Evolutionary conservation across 768 basidiomycete species (phyloP), one percentile per base, ranked within the genome.

Genomic region (Boletus fagicola): DNA sequence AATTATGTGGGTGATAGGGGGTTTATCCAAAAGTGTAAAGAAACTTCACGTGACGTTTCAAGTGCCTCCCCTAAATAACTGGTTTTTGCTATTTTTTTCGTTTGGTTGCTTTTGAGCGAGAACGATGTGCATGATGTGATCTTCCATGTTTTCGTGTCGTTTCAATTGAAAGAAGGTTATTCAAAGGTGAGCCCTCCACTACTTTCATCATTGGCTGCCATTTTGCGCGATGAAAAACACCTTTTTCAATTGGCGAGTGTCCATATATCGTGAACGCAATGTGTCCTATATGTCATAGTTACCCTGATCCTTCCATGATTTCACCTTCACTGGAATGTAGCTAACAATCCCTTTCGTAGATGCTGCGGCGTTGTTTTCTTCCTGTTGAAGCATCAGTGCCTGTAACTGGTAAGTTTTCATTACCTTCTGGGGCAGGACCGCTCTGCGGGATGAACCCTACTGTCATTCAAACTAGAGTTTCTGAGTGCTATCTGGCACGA

Each of bases 401-500:
- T 16, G 28, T 15, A 15, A 15, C 5, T 13, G 35, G 64, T 66
- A 13, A 56, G 67, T 63, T 20, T 10, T 52, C 16, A 35, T 59
- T 40, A 9, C 20, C 22, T 43, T 51, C 49, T 30, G 46, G 48
- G 45, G 46, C 50, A 45, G 60, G 45, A 58, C 64, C 45, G 11
- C 48, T 54, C 49, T 49, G 54, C 51, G 56, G 63, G 85, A 88
- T 86, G 87, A 90, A 76, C 60, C 74, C 33, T 39, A 68, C 78
- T 74, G 76, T 80, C 68, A 63, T 83, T 88, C 88, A 92, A 92
- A 92, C 89, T 92, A 92, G 88, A 91, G 88, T 92, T 85, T 90
- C 80, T 91, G 89, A 92, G 89, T 74, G 84, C 78, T 58, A 60
- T 61, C 64, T 8, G 72, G 81, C 82, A 76, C 86, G 65, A 86